Evolutionary conservation across 1,284 basidiomycete genomes (phyloP).

Genomic region (Microbotryum lychnidis-dioicae): DNA sequence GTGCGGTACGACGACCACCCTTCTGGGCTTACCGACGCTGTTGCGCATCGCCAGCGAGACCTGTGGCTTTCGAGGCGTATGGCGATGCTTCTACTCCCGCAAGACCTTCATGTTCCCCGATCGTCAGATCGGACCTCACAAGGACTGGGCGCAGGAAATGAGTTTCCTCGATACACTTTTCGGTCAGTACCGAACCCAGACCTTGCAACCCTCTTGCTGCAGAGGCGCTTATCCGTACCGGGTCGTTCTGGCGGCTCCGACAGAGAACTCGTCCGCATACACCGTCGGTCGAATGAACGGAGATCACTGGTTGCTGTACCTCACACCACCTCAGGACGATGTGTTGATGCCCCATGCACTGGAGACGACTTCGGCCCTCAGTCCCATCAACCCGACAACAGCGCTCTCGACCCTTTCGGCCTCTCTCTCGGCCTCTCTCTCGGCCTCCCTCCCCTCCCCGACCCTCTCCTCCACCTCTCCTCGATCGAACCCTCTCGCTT

Average conservation of each 20-base stretch:
- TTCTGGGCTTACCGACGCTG: conserved; percentile 85
- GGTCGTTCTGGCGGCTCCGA: conserved; percentile 27
- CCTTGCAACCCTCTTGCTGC: background rate
- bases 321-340: conserved; percentile 55
- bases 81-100: conserved; percentile 90
- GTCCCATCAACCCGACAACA: conserved; percentile 34
- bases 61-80: conserved; percentile 64
- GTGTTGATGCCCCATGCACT: conserved; percentile 27
- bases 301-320: conserved; percentile 96
- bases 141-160: conserved; percentile 90
- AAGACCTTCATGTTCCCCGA: conserved; percentile 99
- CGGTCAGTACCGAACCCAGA: conserved; percentile 38
- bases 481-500: conserved; percentile 4
- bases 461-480: conserved; percentile 31
- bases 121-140: conserved; percentile 84
- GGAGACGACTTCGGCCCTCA: conserved; percentile 40
- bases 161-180: conserved; percentile 85
- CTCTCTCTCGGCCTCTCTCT: conserved; percentile 29
- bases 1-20: conserved; percentile 95
- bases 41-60: conserved; percentile 77
- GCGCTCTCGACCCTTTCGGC: conserved; percentile 30
- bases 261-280: conserved; percentile 72
- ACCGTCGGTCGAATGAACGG: conserved; percentile 97
- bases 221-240: background rate
- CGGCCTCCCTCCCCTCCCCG: conserved; percentile 31